These are phyloP conservation scores for Oryza glumipatula DNA, from an alignment of 176 grass and related monocot species.

Conservation along the genomic window DNA sequence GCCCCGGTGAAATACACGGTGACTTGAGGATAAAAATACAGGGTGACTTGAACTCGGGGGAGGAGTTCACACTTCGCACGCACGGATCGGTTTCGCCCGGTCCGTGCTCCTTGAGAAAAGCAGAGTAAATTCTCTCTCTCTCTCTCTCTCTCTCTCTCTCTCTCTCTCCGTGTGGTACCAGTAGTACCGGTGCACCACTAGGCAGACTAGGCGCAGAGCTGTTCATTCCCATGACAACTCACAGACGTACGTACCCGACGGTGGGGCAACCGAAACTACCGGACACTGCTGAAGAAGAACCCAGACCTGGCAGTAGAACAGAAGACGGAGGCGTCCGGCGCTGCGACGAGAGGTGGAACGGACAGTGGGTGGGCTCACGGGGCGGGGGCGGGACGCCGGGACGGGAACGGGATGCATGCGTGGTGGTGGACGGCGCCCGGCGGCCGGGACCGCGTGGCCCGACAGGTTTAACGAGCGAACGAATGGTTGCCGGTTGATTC, in stretches of 20 bases:
- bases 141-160: not conserved
- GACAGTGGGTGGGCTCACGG: not conserved
- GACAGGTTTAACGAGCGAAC: slow-evolving; percentile 32
- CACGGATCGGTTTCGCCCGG: not conserved
- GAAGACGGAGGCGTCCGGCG: not conserved
- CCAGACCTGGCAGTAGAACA: not conserved
- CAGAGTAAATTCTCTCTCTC: not conserved
- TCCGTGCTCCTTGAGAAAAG: not conserved
- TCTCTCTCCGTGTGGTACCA: not conserved
- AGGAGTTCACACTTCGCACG: not conserved
- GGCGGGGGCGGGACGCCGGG: not conserved
- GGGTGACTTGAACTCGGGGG: not conserved
- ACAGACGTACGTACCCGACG: not conserved
- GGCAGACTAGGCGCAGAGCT: not conserved
- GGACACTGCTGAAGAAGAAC: not conserved
- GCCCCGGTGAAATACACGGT: not conserved
- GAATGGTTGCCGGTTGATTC: slow-evolving; percentile 17
- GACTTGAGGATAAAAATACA: not conserved
- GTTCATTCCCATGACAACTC: not conserved
- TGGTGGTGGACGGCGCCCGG: not conserved
- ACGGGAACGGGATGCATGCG: not conserved
- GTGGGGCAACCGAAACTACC: not conserved
- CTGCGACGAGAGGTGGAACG: no score
- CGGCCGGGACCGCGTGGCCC: not conserved
- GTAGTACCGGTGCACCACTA: not conserved